These are phyloP conservation scores for Verbena officinalis DNA, from an alignment of 257 asterid genomes.

Conservation along the genomic window DNA sequence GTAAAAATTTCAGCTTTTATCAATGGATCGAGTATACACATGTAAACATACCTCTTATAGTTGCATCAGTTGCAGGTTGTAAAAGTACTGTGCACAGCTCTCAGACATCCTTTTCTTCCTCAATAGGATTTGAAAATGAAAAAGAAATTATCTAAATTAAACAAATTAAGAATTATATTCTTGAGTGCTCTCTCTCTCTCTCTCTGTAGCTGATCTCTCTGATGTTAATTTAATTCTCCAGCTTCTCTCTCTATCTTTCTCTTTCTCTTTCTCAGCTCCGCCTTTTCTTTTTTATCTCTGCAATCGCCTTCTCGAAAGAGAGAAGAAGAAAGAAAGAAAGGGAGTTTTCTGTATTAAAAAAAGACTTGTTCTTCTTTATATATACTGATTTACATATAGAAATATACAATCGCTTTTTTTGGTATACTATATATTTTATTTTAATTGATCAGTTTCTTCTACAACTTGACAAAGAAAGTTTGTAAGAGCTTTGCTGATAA, in stretches of 20 bases:
- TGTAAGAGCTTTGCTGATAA: conserved; percentile 26
- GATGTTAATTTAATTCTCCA: conserved; percentile 44
- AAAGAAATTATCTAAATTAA: conserved; percentile 2
- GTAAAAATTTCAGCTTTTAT: not conserved
- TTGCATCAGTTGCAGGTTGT: conserved; percentile 52
- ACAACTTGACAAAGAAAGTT: conserved; percentile 37
- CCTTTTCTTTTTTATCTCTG: conserved; percentile 39
- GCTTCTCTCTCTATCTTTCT: conserved; percentile 32
- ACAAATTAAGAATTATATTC: not conserved
- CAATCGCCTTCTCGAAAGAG: conserved; percentile 55
- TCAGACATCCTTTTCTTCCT: conserved; percentile 65
- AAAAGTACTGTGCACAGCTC: conserved; percentile 50
- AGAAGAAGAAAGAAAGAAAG: conserved; percentile 18
- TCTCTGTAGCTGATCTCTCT: conserved; percentile 42
- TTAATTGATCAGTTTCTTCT: conserved; percentile 17
- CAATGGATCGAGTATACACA: conserved; percentile 24
- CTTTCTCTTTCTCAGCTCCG: conserved; percentile 25
- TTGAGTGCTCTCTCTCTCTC: conserved; percentile 29
- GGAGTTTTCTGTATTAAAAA: conserved; percentile 1
- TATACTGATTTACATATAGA: conserved; percentile 20
- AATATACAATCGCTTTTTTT: conserved; percentile 35
- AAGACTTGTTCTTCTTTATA: conserved; percentile 19
- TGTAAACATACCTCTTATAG: conserved; percentile 50
- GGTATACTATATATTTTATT: conserved; percentile 9
- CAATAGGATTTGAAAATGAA: conserved; percentile 43